Evolutionary conservation across 2,329 filamentous ascomycete genomes (phyloP).

Genomic region (Cercospora nicotianae): DNA sequence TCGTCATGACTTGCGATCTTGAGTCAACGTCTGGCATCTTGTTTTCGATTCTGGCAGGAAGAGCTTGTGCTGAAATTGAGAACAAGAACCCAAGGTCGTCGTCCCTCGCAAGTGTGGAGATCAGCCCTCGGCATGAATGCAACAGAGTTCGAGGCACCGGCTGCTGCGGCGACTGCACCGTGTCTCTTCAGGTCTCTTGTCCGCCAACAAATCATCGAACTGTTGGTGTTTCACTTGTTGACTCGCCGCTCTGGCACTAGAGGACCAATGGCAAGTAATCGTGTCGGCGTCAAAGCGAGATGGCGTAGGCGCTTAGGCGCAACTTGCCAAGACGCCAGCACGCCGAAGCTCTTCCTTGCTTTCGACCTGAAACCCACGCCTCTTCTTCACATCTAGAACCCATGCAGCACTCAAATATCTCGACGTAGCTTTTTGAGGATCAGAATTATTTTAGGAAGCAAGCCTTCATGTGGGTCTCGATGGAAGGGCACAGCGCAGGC

Average conservation of each 20-base stretch:
- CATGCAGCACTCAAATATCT: background rate
- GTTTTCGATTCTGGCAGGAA: too few species aligned
- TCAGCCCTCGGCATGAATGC: background rate
- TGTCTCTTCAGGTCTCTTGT: background rate
- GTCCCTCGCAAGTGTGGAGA: background rate
- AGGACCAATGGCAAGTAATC: background rate
- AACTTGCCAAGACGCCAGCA: background rate
- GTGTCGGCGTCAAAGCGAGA: background rate
- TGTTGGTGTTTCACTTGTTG: background rate
- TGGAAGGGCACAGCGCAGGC: background rate
- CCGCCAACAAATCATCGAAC: background rate
- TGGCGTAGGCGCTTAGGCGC: background rate
- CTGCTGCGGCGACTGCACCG: background rate
- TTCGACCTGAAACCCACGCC: background rate
- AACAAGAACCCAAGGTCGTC: background rate
- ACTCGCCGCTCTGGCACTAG: background rate
- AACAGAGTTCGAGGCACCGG: background rate
- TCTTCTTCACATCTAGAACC: background rate
- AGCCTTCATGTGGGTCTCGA: background rate
- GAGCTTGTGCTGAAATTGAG: too few species aligned
- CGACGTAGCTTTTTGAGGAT: background rate
- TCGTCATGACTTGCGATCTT: too few species aligned
- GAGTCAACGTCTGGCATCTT: too few species aligned
- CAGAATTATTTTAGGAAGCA: background rate
- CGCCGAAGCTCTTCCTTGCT: background rate